Evolutionary conservation across 768 basidiomycete species (phyloP), one percentile per base, ranked within the genome.

Genomic region (Lentinula guzmanii): DNA sequence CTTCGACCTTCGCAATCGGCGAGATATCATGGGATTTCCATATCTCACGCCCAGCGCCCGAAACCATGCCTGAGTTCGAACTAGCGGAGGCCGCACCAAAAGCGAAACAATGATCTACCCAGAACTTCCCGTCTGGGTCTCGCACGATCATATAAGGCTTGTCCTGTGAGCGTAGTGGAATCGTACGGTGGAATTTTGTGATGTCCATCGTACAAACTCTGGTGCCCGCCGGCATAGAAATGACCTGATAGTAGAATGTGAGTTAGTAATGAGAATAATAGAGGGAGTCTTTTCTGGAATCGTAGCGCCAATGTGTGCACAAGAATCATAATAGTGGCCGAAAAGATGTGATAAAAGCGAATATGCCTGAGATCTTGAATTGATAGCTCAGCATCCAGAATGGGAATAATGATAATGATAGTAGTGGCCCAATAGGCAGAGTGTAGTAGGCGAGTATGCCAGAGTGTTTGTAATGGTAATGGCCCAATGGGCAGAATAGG

Each of bases 161-260:
- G 37, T 76, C 69, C 24, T 63, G 58, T 0, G 74, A 72, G 16
- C 42, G 48, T 5, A 71, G 58, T 2, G 74, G 75, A 7, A 66
- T 63, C 5, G 65, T 68, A 31, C 71, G 66, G 58, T 72, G 69
- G 13, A 71, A 69, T 4, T 67, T 56, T 34, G 67, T 65, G 15
- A 76, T 65, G 52, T 77, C 74, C 34, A 73, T 67, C 0, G 70
- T 65, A 5, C 69, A 66, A 0, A 68, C 75, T 52, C 71, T 64
- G 0, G 73, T 62, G 1, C 75, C 74, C 0, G 58, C 53, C 1
- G 77, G 76, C 0, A 71, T 68, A 1, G 9, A 15, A 11, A 68
- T 61, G 52, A 70, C 59, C 69, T 71, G 15, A 13, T 33, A 54
- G 24, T 39, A 10, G 39, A 39, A 15, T 39, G 8, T 10, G 39